A percentile compares a stretch with the other conserved stretches of the same genome.
Evolutionary conservation across 179 eudicot genomes (phyloP).

Genomic region (Silene noctiflora): DNA sequence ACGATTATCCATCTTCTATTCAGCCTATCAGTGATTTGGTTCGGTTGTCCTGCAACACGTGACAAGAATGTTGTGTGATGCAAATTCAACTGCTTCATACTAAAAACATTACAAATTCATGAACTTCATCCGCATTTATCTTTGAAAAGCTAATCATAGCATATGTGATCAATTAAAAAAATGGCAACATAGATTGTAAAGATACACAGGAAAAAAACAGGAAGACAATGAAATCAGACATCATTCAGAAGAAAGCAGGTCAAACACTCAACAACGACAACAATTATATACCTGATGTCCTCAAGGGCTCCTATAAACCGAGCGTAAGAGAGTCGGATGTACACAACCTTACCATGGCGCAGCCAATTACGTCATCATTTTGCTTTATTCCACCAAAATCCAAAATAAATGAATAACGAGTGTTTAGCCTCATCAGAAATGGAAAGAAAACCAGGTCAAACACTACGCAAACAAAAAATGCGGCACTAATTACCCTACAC

Average conservation of each 20-base stretch:
- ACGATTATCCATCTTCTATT: neutral
- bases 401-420: no score
- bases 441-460: no score
- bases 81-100: neutral
- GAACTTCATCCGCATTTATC: neutral
- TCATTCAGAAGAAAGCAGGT: no score
- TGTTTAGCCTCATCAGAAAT: no score
- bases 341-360: no score
- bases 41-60: neutral
- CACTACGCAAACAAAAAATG: no score
- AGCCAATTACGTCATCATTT: no score
- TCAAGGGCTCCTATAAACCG: no score
- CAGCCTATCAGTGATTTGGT: neutral
- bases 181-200: neutral
- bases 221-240: no score
- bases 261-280: neutral
- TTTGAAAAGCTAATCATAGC: neutral
- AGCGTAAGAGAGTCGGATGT: no score
- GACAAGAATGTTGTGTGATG: neutral
- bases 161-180: neutral
- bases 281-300: neutral
- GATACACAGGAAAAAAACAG: neutral
- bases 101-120: neutral
- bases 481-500: no score
- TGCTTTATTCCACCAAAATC: no score